phyloP scores from a whole-genome alignment of 2,329 filamentous ascomycete genomes.

The Drechslerella dactyloides region DNA sequence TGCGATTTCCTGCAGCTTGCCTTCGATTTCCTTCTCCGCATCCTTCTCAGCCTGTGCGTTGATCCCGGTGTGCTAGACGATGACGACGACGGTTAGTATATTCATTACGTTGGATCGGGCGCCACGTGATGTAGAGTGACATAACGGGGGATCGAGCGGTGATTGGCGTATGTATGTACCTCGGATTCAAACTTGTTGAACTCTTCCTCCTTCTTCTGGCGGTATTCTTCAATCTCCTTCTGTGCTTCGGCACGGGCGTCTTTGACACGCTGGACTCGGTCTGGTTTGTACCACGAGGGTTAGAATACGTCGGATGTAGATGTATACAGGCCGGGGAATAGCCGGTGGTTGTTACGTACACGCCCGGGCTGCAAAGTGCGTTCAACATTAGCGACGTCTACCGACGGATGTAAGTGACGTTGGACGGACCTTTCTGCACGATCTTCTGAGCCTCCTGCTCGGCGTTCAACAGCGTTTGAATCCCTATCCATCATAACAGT shows the following conservation, averaged over 20 bases:
- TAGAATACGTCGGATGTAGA: constrained; percentile 12
- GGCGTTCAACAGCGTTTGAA: constrained; percentile 66
- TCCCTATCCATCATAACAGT: constrained; percentile 37
- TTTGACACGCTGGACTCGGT: constrained; percentile 95
- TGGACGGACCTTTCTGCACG: constrained; percentile 80
- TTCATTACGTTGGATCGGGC: too few species aligned
- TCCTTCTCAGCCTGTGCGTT: constrained; percentile 83
- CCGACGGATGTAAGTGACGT: constrained; percentile 4
- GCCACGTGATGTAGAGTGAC: too few species aligned
- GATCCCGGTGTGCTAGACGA: constrained; percentile 79
- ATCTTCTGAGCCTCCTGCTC: constrained; percentile 99
- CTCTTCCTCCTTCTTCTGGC: constrained; percentile 85
- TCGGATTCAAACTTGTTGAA: constrained; percentile 92
- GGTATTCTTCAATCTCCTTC: constrained; percentile 95
- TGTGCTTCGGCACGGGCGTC: constrained; percentile 96
- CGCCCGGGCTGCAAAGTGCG: constrained; percentile 72
- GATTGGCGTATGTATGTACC: constrained; percentile 59
- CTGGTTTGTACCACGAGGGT: constrained; percentile 60
- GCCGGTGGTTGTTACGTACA: constrained; percentile 71
- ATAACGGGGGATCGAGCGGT: background rate
- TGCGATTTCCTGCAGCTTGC: constrained; percentile 81
- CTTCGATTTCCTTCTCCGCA: constrained; percentile 79
- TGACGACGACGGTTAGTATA: too few species aligned
- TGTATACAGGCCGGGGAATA: background rate
- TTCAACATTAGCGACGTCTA: constrained; percentile 25